Percentiles rank a stretch among this genome's conserved stretches.
Conservation (phyloP, 306 rosid genomes). For the Macrotyloma uniflorum region DNA sequence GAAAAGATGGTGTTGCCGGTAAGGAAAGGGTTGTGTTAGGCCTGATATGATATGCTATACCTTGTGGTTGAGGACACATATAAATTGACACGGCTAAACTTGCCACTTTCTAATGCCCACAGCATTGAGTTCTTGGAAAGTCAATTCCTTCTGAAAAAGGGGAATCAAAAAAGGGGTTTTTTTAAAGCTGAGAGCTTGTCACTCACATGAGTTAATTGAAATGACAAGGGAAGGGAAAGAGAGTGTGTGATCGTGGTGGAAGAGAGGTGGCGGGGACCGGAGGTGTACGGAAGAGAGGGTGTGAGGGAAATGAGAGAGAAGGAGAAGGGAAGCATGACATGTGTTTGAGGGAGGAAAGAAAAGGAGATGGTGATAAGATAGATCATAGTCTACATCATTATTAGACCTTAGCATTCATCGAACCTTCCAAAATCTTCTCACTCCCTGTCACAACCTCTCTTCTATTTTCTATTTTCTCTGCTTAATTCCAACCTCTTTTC, state of each 20-base stretch:
- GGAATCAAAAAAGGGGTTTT: not conserved
- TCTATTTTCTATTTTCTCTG: not conserved
- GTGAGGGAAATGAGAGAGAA: not conserved
- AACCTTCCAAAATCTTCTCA: constrained; percentile 56
- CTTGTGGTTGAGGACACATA: constrained; percentile 28
- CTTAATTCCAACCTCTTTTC: not conserved
- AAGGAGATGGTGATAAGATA: constrained; percentile 37
- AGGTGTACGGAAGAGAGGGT: not conserved
- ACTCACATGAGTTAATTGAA: constrained; percentile 12
- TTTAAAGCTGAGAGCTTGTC: not conserved
- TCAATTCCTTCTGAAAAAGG: constrained; percentile 30
- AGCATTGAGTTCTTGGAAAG: constrained; percentile 39
- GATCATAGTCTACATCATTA: constrained; percentile 40
- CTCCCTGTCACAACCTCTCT: constrained; percentile 12
- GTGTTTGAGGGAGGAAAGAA: not conserved
- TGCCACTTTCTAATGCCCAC: constrained; percentile 28
- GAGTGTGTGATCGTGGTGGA: not conserved
- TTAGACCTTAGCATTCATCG: constrained; percentile 43
- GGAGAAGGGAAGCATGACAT: not conserved
- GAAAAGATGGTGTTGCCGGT: not conserved
- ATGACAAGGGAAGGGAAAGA: not conserved
- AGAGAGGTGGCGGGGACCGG: constrained; percentile 21
- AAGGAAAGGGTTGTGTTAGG: not conserved
- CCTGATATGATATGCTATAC: not conserved
- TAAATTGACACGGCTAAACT: constrained; percentile 27